Percentiles rank a stretch among this genome's conserved stretches.
Conservation (phyloP, 2,329 filamentous ascomycete species). For the Fonsecaea monophora region DNA sequence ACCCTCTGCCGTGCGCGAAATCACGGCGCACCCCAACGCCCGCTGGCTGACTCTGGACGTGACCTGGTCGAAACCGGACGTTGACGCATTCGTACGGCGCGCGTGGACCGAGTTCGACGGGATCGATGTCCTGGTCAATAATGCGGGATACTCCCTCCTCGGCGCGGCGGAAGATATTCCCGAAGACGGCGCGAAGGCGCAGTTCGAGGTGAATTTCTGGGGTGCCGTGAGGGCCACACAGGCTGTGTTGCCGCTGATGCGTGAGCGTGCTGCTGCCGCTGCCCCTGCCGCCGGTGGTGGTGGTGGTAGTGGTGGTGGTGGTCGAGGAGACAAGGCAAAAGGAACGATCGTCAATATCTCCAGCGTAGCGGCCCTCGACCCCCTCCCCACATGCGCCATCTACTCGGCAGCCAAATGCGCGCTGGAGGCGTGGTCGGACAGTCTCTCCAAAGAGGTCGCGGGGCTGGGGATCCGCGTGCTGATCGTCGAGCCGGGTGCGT, state of each 20-base stretch:
- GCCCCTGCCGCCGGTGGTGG: no score
- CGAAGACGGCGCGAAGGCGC: conserved; percentile 24
- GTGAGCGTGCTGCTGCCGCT: no score
- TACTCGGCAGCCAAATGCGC: conserved; percentile 50
- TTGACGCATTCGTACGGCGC: conserved; percentile 32
- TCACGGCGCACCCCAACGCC: conserved; percentile 17
- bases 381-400: conserved; percentile 42
- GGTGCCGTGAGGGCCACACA: conserved; percentile 31
- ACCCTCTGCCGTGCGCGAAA: conserved; percentile 29
- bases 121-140: conserved; percentile 43
- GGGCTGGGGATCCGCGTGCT: conserved; percentile 49
- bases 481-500: conserved; percentile 53
- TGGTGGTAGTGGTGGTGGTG: no score
- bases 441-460: conserved; percentile 47
- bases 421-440: conserved; percentile 51
- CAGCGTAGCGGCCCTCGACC: conserved; percentile 34
- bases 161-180: conserved; percentile 38
- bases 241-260: conserved; percentile 33
- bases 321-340: no score
- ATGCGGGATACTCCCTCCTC: conserved; percentile 40
- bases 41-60: conserved; percentile 35
- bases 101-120: conserved; percentile 26
- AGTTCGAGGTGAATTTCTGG: conserved; percentile 40
- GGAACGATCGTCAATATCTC: conserved; percentile 33
- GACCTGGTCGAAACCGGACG: conserved; percentile 17